Percentiles rank a stretch among this genome's conserved stretches.
Conservation (phyloP, 1,139 yeast species). For the Blastobotrys raffinosifermentans region DNA sequence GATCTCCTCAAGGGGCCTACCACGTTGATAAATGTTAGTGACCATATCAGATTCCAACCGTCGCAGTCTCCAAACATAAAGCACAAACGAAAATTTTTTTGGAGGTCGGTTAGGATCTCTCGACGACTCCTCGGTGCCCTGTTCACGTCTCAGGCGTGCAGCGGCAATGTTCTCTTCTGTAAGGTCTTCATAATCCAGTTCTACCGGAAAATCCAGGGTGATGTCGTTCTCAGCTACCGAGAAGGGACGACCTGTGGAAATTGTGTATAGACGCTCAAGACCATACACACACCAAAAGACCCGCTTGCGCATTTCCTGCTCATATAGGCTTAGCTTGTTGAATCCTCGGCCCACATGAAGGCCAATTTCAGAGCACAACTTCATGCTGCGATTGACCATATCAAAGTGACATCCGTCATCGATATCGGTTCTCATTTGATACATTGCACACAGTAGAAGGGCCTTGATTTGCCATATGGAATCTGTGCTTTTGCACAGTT, state of each 20-base stretch:
- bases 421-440: slow-evolving; percentile 50
- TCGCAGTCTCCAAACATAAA: slow-evolving; percentile 47
- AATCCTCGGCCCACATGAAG: slow-evolving; percentile 21
- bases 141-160: slow-evolving; percentile 2
- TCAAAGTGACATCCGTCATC: slow-evolving; percentile 48
- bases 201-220: slow-evolving; percentile 42
- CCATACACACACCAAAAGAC: slow-evolving; percentile 56
- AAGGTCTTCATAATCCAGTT: slow-evolving; percentile 23
- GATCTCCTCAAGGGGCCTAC: slow-evolving; percentile 27
- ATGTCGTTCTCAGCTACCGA: slow-evolving; percentile 43
- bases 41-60: slow-evolving; percentile 52
- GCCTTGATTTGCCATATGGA: slow-evolving; percentile 45
- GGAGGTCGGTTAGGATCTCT: slow-evolving; percentile 3
- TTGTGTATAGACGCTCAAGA: slow-evolving; percentile 50
- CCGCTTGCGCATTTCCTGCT: slow-evolving; percentile 40
- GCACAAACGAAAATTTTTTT: slow-evolving; percentile 39
- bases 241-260: slow-evolving; percentile 55
- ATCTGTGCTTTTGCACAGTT: slow-evolving; percentile 37
- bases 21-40: slow-evolving; percentile 41
- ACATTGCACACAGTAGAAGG: slow-evolving; percentile 43
- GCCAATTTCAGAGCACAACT: slow-evolving; percentile 26
- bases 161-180: slow-evolving; percentile 12
- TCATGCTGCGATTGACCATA: slow-evolving; percentile 46
- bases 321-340: slow-evolving; percentile 24
- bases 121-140: slow-evolving; percentile 1